Evolutionary conservation across 2,329 filamentous ascomycete genomes (phyloP), one percentile per base, ranked within the genome.

Genomic region (Ophiostoma angusticollis): DNA sequence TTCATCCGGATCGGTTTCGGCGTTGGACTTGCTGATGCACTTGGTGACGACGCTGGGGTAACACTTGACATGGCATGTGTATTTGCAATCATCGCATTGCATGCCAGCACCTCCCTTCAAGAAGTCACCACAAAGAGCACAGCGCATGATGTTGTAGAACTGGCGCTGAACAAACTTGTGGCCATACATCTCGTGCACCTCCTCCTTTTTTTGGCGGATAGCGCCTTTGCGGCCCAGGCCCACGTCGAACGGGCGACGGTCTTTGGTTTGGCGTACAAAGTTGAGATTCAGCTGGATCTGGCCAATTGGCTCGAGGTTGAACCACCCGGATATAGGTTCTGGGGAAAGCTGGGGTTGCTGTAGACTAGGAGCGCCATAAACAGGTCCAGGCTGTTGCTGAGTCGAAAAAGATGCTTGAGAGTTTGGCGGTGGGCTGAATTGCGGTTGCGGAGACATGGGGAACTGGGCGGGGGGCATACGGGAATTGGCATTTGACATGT

Each of bases 141-240:
- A 98, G 46, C 91, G 89, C 91, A 98, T 98, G 56, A 98, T 95
- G 70, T 96, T 98, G 78, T 96, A 98, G 62, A 98, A 98, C 59
- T 95, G 91, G 58, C 95, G 87, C 54, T 91, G 84, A 40, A 96
- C 80, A 56, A 98, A 98, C 64, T 96, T 98, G 78, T 98, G 91
- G 35, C 91, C 91, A 57, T 94, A 95, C 69, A 95, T 94, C 64
- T 98, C 91, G 63, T 95, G 84, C 5, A 98, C 80, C 54, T 96
- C 87, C 60, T 98, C 91, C 66, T 98, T 98, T 55, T 85, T 84
- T 63, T 98, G 89, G 49, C 91, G 84, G 50, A 98, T 86, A 47
- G 91, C 91, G 54, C 89, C 91, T 64, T 95, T 93, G 57, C 91
- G 83, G 47, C 85, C 85, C 47, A 98, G 77, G 54, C 91, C 91